phyloP scores from a whole-genome alignment of 345 rosid species.

The Psidium guajava region DNA sequence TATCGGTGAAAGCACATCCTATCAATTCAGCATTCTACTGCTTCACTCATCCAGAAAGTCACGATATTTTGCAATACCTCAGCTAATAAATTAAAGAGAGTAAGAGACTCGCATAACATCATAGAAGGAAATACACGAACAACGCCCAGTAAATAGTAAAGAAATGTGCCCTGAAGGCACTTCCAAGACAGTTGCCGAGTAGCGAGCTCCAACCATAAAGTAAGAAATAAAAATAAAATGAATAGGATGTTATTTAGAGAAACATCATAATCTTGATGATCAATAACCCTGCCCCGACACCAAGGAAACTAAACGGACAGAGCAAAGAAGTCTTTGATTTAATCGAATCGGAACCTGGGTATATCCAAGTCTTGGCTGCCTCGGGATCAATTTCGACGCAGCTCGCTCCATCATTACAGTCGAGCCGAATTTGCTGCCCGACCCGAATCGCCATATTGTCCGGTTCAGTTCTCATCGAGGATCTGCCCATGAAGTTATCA shows the following conservation, averaged over 20 bases:
- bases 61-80: background rate
- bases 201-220: background rate
- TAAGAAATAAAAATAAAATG: background rate
- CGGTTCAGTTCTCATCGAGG: background rate
- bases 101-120: background rate
- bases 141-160: background rate
- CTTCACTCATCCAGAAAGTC: background rate
- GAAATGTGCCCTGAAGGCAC: background rate
- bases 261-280: background rate
- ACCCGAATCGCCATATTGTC: background rate
- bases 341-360: slow-evolving; percentile 46
- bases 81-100: background rate
- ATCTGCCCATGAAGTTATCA: slow-evolving; percentile 41
- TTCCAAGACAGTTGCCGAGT: background rate
- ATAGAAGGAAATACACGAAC: background rate
- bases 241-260: background rate
- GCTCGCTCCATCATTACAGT: slow-evolving; percentile 12
- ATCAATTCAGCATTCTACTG: background rate
- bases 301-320: background rate
- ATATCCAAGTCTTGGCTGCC: slow-evolving; percentile 81
- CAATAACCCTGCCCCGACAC: background rate
- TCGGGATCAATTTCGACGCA: slow-evolving; percentile 48
- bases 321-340: background rate
- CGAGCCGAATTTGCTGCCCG: slow-evolving; percentile 4
- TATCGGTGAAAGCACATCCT: background rate